Evolutionary conservation across 2,329 filamentous ascomycete genomes (phyloP).

Genomic region (Stagonosporopsis cucurbitacearum): DNA sequence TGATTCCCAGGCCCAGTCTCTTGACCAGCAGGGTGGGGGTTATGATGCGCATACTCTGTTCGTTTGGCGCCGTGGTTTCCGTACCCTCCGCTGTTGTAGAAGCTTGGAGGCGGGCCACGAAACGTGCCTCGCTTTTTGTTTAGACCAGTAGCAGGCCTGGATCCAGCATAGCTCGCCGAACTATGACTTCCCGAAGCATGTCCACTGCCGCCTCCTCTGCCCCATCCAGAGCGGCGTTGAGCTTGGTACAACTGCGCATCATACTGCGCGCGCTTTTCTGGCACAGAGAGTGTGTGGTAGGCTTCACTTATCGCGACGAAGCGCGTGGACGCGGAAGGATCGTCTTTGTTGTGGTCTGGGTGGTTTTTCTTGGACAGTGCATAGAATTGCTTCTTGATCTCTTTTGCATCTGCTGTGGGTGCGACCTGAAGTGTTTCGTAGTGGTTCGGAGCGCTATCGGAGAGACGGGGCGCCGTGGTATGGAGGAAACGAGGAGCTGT

Average conservation of each 20-base stretch:
- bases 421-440: conserved; percentile 83
- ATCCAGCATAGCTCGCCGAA: conserved; percentile 68
- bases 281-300: conserved; percentile 76
- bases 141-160: conserved; percentile 80
- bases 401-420: conserved; percentile 69
- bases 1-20: conserved; percentile 40
- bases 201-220: conserved; percentile 38
- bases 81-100: conserved; percentile 84
- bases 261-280: conserved; percentile 78
- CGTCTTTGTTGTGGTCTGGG: conserved; percentile 83
- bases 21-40: conserved; percentile 19
- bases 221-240: conserved; percentile 36
- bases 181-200: conserved; percentile 63
- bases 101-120: conserved; percentile 85
- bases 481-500: conserved; percentile 50
- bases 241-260: conserved; percentile 70
- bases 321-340: conserved; percentile 73
- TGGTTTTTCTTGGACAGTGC: conserved; percentile 88
- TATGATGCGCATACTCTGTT: conserved; percentile 51
- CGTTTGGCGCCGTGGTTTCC: conserved; percentile 69
- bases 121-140: conserved; percentile 78
- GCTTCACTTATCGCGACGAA: conserved; percentile 87
- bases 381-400: conserved; percentile 96
- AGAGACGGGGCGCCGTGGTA: conserved; percentile 48
- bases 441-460: conserved; percentile 63